Evolutionary conservation across 2,329 filamentous ascomycete species (phyloP).

Genomic region (Calonectria crousiana): DNA sequence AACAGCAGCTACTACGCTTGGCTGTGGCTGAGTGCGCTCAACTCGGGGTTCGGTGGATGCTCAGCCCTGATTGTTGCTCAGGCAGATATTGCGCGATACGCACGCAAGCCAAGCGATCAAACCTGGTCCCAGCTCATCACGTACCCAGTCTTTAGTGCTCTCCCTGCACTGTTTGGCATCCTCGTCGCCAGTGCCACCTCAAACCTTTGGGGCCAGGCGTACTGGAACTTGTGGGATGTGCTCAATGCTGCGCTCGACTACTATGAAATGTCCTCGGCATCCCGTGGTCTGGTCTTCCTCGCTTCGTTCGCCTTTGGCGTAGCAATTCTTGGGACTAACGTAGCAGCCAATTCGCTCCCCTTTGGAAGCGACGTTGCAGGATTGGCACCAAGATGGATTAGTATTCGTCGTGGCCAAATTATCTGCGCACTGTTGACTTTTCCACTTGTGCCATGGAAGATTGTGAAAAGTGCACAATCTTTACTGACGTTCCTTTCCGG

Average conservation of each 20-base stretch:
- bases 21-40: not conserved
- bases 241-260: not conserved
- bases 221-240: not conserved
- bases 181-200: not conserved
- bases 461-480: conserved; percentile 36
- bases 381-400: conserved; percentile 48
- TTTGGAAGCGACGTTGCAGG: conserved; percentile 50
- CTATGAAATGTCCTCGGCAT: not conserved
- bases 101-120: not conserved
- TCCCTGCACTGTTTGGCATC: not conserved
- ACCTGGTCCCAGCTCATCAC: not conserved
- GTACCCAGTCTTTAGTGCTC: not conserved
- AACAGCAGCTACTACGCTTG: not conserved
- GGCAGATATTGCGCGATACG: not conserved
- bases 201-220: not conserved
- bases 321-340: conserved; percentile 41
- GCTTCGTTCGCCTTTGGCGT: conserved; percentile 39
- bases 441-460: conserved; percentile 49
- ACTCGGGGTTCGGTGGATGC: not conserved
- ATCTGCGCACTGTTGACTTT: conserved; percentile 48
- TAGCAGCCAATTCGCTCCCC: conserved; percentile 48
- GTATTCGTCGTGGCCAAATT: conserved; percentile 48
- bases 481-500: conserved; percentile 44
- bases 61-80: not conserved
- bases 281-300: conserved; percentile 19